phyloP scores from a whole-genome alignment of 2,329 filamentous ascomycete species.

The Arachnomyces sp. region DNA sequence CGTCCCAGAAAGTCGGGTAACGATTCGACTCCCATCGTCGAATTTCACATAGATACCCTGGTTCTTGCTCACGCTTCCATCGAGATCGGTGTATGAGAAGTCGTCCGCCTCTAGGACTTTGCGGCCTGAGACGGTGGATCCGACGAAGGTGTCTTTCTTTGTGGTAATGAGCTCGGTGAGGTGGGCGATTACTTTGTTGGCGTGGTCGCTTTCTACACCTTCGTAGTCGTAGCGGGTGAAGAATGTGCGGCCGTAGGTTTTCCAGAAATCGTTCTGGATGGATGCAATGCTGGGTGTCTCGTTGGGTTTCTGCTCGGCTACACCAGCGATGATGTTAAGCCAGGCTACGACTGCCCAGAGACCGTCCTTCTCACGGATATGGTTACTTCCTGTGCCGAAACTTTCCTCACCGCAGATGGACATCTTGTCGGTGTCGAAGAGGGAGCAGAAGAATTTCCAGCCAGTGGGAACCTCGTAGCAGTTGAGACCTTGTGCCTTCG shows the following conservation, averaged over 20 bases:
- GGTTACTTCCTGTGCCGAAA: slow-evolving; percentile 95
- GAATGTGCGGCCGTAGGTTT: slow-evolving; percentile 90
- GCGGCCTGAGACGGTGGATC: slow-evolving; percentile 70
- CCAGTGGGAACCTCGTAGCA: slow-evolving; percentile 96
- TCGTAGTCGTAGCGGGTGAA: slow-evolving; percentile 99
- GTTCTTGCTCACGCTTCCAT: slow-evolving; percentile 89
- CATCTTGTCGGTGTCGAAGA: slow-evolving; percentile 90
- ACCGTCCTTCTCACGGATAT: slow-evolving; percentile 98
- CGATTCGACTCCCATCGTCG: slow-evolving; percentile 87
- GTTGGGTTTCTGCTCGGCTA: slow-evolving; percentile 70
- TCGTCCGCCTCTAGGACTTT: slow-evolving; percentile 86
- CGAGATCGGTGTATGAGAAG: slow-evolving; percentile 98
- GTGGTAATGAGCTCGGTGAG: slow-evolving; percentile 68
- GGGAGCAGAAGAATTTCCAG: slow-evolving; percentile 98
- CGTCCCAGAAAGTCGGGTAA: slow-evolving; percentile 89
- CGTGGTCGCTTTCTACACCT: slow-evolving; percentile 81
- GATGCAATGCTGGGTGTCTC: slow-evolving; percentile 86
- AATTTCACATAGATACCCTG: slow-evolving; percentile 94
- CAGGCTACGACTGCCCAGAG: slow-evolving; percentile 96
- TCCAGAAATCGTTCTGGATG: slow-evolving; percentile 97
- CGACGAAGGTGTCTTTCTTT: slow-evolving; percentile 65
- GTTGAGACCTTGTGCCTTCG: slow-evolving; percentile 83
- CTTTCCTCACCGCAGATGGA: slow-evolving; percentile 98
- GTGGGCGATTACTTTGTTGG: slow-evolving; percentile 78
- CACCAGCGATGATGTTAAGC: slow-evolving; percentile 95